Percentiles rank a stretch among this genome's conserved stretches.
Evolutionary conservation across 2,329 filamentous ascomycete species (phyloP).

Genomic region (Pseudomassariella vexata): DNA sequence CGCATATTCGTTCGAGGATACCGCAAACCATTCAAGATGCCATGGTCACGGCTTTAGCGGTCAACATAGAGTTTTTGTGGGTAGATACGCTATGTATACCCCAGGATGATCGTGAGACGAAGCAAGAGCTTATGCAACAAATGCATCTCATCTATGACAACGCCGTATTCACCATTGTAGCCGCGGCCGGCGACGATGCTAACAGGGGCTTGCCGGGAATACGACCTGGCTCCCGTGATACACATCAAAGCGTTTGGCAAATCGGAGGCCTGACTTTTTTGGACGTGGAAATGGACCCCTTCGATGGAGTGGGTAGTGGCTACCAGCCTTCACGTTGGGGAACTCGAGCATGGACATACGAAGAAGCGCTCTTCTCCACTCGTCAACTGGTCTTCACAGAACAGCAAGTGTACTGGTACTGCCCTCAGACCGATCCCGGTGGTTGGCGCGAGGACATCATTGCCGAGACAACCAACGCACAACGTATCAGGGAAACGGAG

Average conservation of each 20-base stretch:
- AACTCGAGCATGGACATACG: conserved; percentile 11
- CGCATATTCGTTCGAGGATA: conserved; percentile 1
- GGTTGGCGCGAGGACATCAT: too few relatives aligned
- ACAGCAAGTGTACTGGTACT: conserved; percentile 9
- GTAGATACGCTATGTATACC: conserved; percentile 5
- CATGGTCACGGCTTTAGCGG: too few relatives aligned
- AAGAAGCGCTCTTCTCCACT: conserved; percentile 7
- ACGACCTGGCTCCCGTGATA: too few relatives aligned
- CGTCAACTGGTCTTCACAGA: conserved; percentile 8
- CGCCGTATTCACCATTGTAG: conserved; percentile 4
- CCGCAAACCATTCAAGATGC: not conserved
- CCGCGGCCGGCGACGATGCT: not conserved
- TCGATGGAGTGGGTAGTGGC: too few relatives aligned
- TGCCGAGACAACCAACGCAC: too few relatives aligned
- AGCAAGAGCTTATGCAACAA: conserved; percentile 2
- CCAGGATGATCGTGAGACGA: not conserved
- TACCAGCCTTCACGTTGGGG: too few relatives aligned
- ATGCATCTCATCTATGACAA: conserved; percentile 3
- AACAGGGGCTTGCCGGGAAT: not conserved
- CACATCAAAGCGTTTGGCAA: too few relatives aligned
- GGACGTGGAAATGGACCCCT: too few relatives aligned
- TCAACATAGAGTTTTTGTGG: conserved; percentile 4
- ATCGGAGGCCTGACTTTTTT: too few relatives aligned
- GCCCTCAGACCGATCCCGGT: too few relatives aligned
- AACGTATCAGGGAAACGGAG: too few relatives aligned